phyloP scores from a whole-genome alignment of 257 asterid species.

The Sherardia arvensis region DNA sequence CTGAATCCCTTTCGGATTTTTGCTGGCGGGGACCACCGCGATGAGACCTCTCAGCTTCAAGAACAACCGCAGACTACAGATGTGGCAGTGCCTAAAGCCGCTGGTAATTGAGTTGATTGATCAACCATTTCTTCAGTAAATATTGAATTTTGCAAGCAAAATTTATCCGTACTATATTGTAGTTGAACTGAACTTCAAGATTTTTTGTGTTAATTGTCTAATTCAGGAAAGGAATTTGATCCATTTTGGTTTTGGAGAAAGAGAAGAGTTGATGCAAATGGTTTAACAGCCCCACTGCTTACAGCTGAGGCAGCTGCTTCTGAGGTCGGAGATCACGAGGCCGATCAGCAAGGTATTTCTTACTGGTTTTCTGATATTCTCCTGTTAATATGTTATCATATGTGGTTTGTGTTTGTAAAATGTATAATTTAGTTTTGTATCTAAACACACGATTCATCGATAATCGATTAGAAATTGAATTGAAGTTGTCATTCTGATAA shows the following conservation, averaged over 20 bases:
- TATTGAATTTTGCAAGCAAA: neutral
- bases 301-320: neutral
- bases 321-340: neutral
- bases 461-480: neutral
- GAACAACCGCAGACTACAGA: neutral
- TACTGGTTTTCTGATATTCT: neutral
- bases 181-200: neutral
- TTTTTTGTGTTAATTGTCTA: neutral
- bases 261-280: neutral
- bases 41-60: neutral
- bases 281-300: neutral
- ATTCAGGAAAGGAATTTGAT: neutral
- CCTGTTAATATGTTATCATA: too few species aligned
- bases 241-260: neutral
- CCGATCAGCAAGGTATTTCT: neutral
- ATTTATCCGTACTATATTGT: neutral
- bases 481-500: neutral
- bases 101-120: neutral
- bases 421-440: too few species aligned
- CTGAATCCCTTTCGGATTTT: slow-evolving; percentile 35
- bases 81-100: neutral
- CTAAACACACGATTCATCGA: too few species aligned
- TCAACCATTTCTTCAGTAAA: neutral
- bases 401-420: too few species aligned
- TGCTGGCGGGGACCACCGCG: slow-evolving; percentile 5